Evolutionary conservation across 1,284 basidiomycete genomes (phyloP).

Genomic region (Papiliotrema flavescens): DNA sequence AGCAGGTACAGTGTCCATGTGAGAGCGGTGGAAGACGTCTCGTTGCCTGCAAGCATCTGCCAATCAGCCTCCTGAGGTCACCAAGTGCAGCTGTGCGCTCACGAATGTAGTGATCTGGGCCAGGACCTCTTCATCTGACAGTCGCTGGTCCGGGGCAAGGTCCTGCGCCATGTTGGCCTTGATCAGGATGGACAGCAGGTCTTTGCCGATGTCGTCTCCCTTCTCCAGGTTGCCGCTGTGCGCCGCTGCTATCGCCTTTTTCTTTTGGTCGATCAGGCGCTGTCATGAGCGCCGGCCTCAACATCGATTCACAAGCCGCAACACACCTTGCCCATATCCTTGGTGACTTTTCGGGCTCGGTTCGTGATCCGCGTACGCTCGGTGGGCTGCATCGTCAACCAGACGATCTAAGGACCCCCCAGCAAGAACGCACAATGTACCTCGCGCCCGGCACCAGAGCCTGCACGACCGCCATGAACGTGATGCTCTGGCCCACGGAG

Average conservation of each 20-base stretch:
- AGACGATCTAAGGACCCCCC: constrained; percentile 5
- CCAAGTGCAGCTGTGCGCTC: constrained; percentile 5
- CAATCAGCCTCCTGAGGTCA: background rate
- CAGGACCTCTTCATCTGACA: constrained; percentile 64
- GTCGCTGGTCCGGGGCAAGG: constrained; percentile 54
- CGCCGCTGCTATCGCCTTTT: constrained; percentile 38
- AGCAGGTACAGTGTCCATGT: constrained; percentile 71
- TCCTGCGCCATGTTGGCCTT: constrained; percentile 60
- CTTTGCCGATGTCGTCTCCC: constrained; percentile 52
- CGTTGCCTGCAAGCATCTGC: constrained; percentile 59
- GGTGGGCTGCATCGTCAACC: constrained; percentile 25
- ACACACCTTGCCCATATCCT: constrained; percentile 55
- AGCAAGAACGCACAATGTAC: constrained; percentile 54
- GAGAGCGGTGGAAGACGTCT: constrained; percentile 68
- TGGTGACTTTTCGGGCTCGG: constrained; percentile 54
- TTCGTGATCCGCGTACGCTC: constrained; percentile 45
- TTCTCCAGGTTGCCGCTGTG: constrained; percentile 40
- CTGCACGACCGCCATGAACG: constrained; percentile 58
- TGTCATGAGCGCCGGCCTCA: constrained; percentile 4
- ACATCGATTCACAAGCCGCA: background rate
- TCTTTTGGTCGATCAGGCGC: constrained; percentile 57
- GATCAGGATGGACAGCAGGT: constrained; percentile 50
- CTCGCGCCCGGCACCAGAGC: constrained; percentile 60
- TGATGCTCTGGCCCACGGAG: constrained; percentile 41
- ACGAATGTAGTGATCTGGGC: constrained; percentile 76